Base-by-base conservation (phyloP, 768 basidiomycete genomes). In the Stropharia rugosoannulata region DNA sequence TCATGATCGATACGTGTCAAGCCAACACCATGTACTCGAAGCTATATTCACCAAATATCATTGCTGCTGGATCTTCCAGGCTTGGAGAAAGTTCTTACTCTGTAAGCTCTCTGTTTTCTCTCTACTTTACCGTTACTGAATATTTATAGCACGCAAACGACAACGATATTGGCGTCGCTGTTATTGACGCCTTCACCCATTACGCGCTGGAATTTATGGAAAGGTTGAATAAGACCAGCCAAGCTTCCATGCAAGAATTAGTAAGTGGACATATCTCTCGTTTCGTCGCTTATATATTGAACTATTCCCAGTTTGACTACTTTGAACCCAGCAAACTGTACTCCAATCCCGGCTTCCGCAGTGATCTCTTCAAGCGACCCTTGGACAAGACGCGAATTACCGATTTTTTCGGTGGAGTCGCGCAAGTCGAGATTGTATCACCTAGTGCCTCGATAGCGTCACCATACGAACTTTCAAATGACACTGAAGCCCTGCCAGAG, bases 1-100 rank as follows among this genome's bases (percentile, higher is more conserved):
- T 96, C 77, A 98, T 98, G 91, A 87, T 95, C 56, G 96, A 99
- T 65, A 98, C 96, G 0, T 99, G 96, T 67, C 95, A 99, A 71
- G 97, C 96, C 25, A 96, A 93, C 67, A 93, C 92, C 4, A 87
- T 99, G 86, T 98, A 92, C 66, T 85, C 87, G 49, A 90, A 94
- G 66, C 84, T 96, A 62, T 95, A 95, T 70, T 95, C 93, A 1
- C 94, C 94, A 0, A 93, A 95, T 62, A 87, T 98, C 48, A 81
- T 96, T 3, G 93, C 95, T 0, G 94, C 93, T 0, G 95, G 93
- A 0, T 95, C 92, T 0, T 91, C 93, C 8, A 73, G 81, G 49
- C 73, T 95, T 25, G 89, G 82, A 39, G 90, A 98, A 71, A 97
- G 87, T 66, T 97, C 95, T 1, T 98, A 95, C 66, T 97, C 96